Base-by-base conservation (phyloP, 768 basidiomycete genomes). In the Suillus hirtellus region DNA sequence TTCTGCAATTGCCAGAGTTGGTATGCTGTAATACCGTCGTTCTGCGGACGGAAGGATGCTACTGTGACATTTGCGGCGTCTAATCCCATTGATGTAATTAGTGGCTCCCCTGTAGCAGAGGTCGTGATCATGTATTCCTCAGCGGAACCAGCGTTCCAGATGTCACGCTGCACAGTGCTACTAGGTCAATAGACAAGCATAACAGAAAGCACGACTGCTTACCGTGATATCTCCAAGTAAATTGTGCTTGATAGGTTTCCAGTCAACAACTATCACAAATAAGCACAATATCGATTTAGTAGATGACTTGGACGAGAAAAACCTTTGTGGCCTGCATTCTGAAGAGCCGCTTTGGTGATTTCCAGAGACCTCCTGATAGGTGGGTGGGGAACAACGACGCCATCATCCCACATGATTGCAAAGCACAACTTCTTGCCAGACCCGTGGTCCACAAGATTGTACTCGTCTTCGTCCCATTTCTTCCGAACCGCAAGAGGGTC, bases 1-100 rank as follows among this genome's bases (percentile, higher is more conserved):
- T 82, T 85, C 27, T 90, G 88, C 10, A 86, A 49, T 67, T 89
- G 84, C 90, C 90, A 93, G n/a, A 89, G 79, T 55, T 86, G 77
- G 68, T 84, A 89, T 0, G 88, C 85, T 1, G 83, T 80, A 9
- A 80, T 66, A 11, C 73, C 71, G n/a, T 69, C 58, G 14, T 64
- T 64, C 34, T 66, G 63, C 1, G 77, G 71, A 19, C 72, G 69
- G 63, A 76, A 78, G 21, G 68, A n/a, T 63, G 65, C 60, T 42
- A 65, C 58, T 4, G 63, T 68, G 17, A 71, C 43, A 31, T 69
- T 59, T 37, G 73, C 73, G 2, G 64, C 66, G 6, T 77, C 71
- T 10, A 75, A 77, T 44, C 64, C 47, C 84, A 88, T 86, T 21
- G 77, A 82, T 2, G 70, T 64, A 31, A 89, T 77, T 35, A 84